Conservation (phyloP, 73 alveolate genomes). For the Durusdinium trenchii region DNA sequence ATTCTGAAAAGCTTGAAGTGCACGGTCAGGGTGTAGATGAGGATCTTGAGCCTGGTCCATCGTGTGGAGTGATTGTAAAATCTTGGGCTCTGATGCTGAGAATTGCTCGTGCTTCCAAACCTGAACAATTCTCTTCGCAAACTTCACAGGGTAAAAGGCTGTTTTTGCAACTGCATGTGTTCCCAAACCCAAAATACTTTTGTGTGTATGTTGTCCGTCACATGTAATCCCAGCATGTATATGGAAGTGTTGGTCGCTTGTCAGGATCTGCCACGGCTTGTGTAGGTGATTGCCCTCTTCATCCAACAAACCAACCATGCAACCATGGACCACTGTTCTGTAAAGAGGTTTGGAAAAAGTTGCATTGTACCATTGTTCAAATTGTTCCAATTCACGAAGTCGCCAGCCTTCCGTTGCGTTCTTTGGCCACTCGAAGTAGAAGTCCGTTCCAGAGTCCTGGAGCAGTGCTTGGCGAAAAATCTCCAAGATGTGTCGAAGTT, state of each 20-base stretch:
- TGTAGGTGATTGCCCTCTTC: not conserved
- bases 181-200: not conserved
- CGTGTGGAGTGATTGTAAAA: not conserved
- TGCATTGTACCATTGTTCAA: not conserved
- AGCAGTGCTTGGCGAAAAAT: not conserved
- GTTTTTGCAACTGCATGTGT: not conserved
- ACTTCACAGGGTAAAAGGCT: not conserved
- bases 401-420: conserved; percentile 29
- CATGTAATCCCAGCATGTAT: not conserved
- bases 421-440: conserved; percentile 75
- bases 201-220: not conserved
- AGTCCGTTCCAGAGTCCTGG: not conserved
- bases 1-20: not conserved
- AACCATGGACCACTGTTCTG: not conserved
- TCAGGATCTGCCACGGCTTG: conserved; percentile 23
- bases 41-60: not conserved
- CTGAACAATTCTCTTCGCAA: conserved; percentile 16
- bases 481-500: conserved; percentile 22
- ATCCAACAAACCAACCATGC: conserved; percentile 22
- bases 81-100: not conserved
- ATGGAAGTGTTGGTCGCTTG: not conserved
- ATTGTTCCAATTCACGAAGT: not conserved
- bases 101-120: conserved; percentile 1
- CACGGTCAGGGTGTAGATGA: not conserved
- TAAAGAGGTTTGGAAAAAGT: not conserved